Base-by-base conservation (phyloP, 2,329 filamentous ascomycete species). In the Diaporthe vexans region DNA sequence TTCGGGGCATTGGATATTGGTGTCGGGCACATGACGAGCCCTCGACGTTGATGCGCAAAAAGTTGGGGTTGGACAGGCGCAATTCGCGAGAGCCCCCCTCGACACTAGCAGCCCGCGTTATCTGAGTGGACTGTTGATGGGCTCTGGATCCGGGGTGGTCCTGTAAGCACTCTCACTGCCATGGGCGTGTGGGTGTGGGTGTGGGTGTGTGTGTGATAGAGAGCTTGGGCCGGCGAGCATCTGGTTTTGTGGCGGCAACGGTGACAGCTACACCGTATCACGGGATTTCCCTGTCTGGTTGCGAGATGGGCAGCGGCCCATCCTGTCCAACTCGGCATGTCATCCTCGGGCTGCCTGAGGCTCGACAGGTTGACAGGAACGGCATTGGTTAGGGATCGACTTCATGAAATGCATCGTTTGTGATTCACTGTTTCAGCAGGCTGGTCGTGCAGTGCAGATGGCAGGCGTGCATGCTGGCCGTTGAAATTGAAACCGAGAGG, bases 221-320 rank as follows among this genome's bases (percentile, higher is more conserved):
- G 63, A 37, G 29, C 61, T 37, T 24, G 35, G 63, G 59, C 40
- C 40, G 29, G 26, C 40, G 40, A 52, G 33, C 43, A 37, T 40
- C 21, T 19, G 48, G 15, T 54, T 54, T 29, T 54, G 63, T 52
- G 63, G 48, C 63, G 63, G 63, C 63, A 68, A 52, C 15, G 33
- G 63, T 68, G 63, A 68, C 46, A 52, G 29, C 63, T 40, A 68
- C 63, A 68, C 63, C 48, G 63, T 68, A 54, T 68, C 48, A 68
- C 63, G 63, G 63, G 63, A 67, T 67, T 67, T 52, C 63, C 63
- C 46, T 67, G 63, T 67, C 63, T 52, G 63, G 63, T 68, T 54
- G 40, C 43, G 51, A 46, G 69, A 46, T 57, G 52, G 40, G 57
- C 21, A 29, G 37, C 21, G 56, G 46, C 56, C 29, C 46, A 37